Percentiles rank a stretch among this genome's conserved stretches.
phyloP scores from a whole-genome alignment of 306 rosid species.

The Quillaja saponaria region DNA sequence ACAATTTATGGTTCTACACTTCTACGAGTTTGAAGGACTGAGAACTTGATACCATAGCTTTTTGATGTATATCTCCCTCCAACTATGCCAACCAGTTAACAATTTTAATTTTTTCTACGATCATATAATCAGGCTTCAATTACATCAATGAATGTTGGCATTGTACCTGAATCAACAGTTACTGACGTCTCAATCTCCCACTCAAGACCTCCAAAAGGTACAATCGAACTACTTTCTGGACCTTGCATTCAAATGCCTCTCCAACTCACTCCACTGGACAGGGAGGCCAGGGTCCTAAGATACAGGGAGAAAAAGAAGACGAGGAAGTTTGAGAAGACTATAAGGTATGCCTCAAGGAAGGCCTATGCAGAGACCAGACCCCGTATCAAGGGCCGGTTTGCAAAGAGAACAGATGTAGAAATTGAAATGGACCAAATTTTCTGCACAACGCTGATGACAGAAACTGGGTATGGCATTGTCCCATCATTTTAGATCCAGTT shows the following conservation, averaged over 20 bases:
- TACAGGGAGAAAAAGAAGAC: conserved; percentile 89
- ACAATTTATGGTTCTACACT: neutral
- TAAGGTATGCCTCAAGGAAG: conserved; percentile 91
- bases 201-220: conserved; percentile 71
- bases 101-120: neutral
- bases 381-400: conserved; percentile 90
- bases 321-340: conserved; percentile 90
- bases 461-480: conserved; percentile 80
- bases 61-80: too few relatives aligned
- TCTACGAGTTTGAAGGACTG: neutral
- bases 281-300: conserved; percentile 88
- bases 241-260: conserved; percentile 55
- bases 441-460: conserved; percentile 59
- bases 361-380: conserved; percentile 98
- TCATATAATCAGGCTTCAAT: conserved; percentile 59
- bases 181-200: conserved; percentile 63
- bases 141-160: conserved; percentile 80
- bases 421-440: conserved; percentile 79
- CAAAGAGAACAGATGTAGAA: conserved; percentile 65
- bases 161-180: conserved; percentile 76
- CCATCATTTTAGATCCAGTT: conserved; percentile 61
- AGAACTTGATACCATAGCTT: too few relatives aligned
- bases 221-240: conserved; percentile 77
- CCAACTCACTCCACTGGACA: conserved; percentile 74
- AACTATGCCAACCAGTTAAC: too few relatives aligned